Evolutionary conservation across 768 basidiomycete genomes (phyloP).

Genomic region (Pulveroboletus sp.): DNA sequence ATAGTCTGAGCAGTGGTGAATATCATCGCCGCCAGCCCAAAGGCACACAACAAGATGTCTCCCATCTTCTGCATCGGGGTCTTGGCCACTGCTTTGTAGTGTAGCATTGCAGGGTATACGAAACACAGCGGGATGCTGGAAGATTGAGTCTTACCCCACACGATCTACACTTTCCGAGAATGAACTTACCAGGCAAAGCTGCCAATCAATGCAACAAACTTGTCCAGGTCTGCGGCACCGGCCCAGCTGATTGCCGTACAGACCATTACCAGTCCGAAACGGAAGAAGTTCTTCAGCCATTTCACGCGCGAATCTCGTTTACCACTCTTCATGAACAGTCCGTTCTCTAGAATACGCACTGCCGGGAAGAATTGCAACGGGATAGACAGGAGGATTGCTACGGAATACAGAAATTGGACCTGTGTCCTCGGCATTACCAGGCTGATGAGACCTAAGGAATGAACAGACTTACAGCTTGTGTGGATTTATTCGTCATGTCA

Average conservation of each 20-base stretch:
- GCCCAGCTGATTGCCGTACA: conserved; percentile 80
- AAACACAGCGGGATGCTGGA: conserved; percentile 87
- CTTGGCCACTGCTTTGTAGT: conserved; percentile 79
- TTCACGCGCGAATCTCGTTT: conserved; percentile 80
- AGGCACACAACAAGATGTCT: conserved; percentile 71
- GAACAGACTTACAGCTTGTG: conserved; percentile 67
- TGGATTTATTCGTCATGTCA: conserved; percentile 75
- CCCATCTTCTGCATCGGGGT: conserved; percentile 60
- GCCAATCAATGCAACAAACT: conserved; percentile 91
- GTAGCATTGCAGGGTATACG: conserved; percentile 90
- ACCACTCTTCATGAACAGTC: conserved; percentile 83
- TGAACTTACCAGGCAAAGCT: conserved; percentile 83
- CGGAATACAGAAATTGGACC: conserved; percentile 85
- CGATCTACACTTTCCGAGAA: background rate
- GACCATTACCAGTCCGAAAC: conserved; percentile 67
- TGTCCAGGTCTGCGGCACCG: conserved; percentile 88
- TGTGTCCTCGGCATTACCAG: conserved; percentile 22
- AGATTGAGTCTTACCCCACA: conserved; percentile 11
- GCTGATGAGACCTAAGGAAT: conserved; percentile 9
- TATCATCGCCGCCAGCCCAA: conserved; percentile 65
- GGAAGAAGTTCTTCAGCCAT: conserved; percentile 94
- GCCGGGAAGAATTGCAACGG: conserved; percentile 98
- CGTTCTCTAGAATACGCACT: conserved; percentile 95
- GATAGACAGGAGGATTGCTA: conserved; percentile 88
- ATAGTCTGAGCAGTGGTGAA: conserved; percentile 84